Conservation (phyloP, 805 yeast species). For the Yamadazyma scolyti region DNA sequence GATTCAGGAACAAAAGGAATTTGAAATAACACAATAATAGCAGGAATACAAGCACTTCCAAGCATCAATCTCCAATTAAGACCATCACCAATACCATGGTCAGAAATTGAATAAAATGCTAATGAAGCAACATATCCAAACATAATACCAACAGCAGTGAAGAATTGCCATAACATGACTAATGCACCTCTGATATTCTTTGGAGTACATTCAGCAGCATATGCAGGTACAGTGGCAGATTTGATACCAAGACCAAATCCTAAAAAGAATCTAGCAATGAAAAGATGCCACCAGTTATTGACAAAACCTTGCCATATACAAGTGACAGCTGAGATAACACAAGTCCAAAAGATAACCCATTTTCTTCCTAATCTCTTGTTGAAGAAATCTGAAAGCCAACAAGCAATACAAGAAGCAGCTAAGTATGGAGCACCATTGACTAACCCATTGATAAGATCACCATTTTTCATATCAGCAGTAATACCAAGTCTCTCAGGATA, state of each 20-base stretch:
- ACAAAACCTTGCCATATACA: constrained; percentile 70
- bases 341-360: constrained; percentile 58
- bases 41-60: constrained; percentile 61
- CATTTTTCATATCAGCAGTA: constrained; percentile 26
- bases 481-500: constrained; percentile 57
- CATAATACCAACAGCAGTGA: constrained; percentile 73
- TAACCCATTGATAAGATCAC: constrained; percentile 58
- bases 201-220: constrained; percentile 61
- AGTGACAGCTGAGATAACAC: constrained; percentile 54
- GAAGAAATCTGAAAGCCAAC: constrained; percentile 57
- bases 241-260: constrained; percentile 68
- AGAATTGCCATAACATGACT: constrained; percentile 70
- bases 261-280: constrained; percentile 54
- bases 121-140: constrained; percentile 59
- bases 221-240: constrained; percentile 66
- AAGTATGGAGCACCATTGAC: constrained; percentile 66
- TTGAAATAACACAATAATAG: constrained; percentile 45
- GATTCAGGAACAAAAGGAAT: constrained; percentile 64
- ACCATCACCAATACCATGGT: constrained; percentile 41
- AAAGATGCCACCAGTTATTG: constrained; percentile 57
- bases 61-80: constrained; percentile 61
- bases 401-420: constrained; percentile 52
- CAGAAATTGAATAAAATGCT: constrained; percentile 55
- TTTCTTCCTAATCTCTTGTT: constrained; percentile 55
- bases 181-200: constrained; percentile 59